phyloP scores from a whole-genome alignment of 352 stramenopile genomes.

The Globisporangium splendens region DNA sequence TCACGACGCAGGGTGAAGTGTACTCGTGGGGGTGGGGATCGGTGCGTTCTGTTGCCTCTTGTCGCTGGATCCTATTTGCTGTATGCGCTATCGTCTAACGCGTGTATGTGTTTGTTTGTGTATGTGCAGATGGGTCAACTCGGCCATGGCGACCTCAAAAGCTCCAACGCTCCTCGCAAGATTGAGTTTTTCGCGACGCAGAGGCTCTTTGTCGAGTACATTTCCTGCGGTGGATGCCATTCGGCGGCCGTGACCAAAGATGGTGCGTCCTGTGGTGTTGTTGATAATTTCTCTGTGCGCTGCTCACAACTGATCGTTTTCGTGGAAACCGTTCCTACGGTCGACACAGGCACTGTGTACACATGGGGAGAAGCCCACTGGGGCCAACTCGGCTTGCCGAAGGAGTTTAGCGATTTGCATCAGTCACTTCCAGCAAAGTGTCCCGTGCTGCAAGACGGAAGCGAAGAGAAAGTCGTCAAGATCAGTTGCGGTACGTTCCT shows the following conservation, averaged over 20 bases:
- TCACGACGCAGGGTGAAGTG: constrained; percentile 55
- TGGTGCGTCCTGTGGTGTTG: constrained; percentile 22
- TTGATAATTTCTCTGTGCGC: neutral
- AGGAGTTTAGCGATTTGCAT: constrained; percentile 56
- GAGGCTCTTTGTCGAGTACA: constrained; percentile 56
- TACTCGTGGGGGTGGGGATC: constrained; percentile 81
- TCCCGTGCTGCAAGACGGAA: constrained; percentile 40
- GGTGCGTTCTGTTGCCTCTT: constrained; percentile 25
- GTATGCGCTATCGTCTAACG: neutral
- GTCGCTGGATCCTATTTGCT: neutral
- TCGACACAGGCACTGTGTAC: constrained; percentile 48
- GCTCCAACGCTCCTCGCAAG: constrained; percentile 48
- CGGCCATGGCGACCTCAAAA: constrained; percentile 73
- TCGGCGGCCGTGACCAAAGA: constrained; percentile 69
- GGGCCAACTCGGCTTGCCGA: constrained; percentile 71
- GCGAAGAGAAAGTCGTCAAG: constrained; percentile 61
- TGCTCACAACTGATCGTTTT: neutral
- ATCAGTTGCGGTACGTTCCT: constrained; percentile 54
- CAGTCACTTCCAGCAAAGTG: constrained; percentile 70
- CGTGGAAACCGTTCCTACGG: no score
- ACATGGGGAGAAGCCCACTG: constrained; percentile 85
- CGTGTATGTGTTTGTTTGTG: constrained; percentile 1
- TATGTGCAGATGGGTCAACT: constrained; percentile 69
- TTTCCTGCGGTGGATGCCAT: constrained; percentile 81
- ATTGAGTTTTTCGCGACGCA: constrained; percentile 61